phyloP scores from a whole-genome alignment of 1,284 basidiomycete genomes.

The Trichosporon coremiiforme region DNA sequence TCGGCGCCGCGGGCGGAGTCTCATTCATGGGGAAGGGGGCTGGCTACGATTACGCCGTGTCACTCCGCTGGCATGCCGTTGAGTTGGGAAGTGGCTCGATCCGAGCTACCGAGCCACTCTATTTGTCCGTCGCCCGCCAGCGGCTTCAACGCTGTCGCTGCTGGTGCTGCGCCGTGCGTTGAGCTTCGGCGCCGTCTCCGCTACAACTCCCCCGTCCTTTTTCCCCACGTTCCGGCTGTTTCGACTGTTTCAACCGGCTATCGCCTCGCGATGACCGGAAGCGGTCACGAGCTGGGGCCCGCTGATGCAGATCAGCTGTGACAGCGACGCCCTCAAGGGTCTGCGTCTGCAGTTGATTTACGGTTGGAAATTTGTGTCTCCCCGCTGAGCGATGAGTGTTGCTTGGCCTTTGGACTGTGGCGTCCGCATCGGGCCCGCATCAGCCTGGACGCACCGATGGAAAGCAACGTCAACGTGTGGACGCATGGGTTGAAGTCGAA shows the following conservation, averaged over 20 bases:
- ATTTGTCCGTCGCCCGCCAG: not conserved
- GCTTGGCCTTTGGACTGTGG: not conserved
- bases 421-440: too few species aligned
- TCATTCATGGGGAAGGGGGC: not conserved
- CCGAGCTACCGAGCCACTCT: not conserved
- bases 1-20: not conserved
- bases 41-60: not conserved
- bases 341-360: not conserved
- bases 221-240: not conserved
- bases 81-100: not conserved
- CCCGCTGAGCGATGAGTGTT: not conserved
- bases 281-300: too few species aligned
- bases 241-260: not conserved
- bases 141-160: not conserved
- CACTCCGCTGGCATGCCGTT: not conserved
- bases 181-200: not conserved
- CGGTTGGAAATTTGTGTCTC: too few species aligned
- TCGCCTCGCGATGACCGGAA: not conserved
- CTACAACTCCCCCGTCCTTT: not conserved
- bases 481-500: not conserved
- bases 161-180: not conserved
- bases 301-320: too few species aligned
- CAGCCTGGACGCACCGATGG: too few species aligned
- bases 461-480: not conserved
- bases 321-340: too few species aligned